Conservation (phyloP, 2,329 filamentous ascomycete species). For the Xylariaceae sp. region DNA sequence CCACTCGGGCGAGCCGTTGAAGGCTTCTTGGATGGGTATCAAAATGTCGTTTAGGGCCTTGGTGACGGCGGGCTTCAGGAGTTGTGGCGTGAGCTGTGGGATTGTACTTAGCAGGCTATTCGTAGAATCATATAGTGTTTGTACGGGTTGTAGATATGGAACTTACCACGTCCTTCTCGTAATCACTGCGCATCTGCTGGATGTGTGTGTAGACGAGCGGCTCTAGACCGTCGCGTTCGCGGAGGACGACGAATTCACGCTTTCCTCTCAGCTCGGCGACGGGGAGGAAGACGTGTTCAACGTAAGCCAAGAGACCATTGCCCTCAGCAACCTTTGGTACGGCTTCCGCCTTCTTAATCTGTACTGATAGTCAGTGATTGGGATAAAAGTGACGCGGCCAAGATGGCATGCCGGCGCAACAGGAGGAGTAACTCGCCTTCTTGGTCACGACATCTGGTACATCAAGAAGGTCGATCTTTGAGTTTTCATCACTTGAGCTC, state of each 20-base stretch:
- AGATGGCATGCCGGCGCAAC: neutral
- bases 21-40: conserved; percentile 71
- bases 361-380: conserved; percentile 1
- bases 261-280: conserved; percentile 59
- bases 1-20: conserved; percentile 68
- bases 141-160: neutral
- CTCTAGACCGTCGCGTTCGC: conserved; percentile 59
- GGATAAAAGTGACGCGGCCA: neutral
- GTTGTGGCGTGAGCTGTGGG: conserved; percentile 69
- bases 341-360: conserved; percentile 74
- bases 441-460: conserved; percentile 65
- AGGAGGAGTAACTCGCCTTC: conserved; percentile 44
- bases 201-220: conserved; percentile 76
- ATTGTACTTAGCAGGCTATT: conserved; percentile 14
- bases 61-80: conserved; percentile 78
- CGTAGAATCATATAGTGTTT: neutral
- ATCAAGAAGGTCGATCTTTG: conserved; percentile 91
- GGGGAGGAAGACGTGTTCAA: conserved; percentile 81
- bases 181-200: conserved; percentile 71
- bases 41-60: conserved; percentile 68
- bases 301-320: conserved; percentile 81
- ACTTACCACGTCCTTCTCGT: conserved; percentile 67
- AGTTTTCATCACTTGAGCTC: conserved; percentile 57
- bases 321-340: conserved; percentile 71
- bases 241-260: conserved; percentile 62